A percentile compares a stretch with the other conserved stretches of the same genome.
Conservation (phyloP, 208 protist species). For the Zelonia costaricensis region DNA sequence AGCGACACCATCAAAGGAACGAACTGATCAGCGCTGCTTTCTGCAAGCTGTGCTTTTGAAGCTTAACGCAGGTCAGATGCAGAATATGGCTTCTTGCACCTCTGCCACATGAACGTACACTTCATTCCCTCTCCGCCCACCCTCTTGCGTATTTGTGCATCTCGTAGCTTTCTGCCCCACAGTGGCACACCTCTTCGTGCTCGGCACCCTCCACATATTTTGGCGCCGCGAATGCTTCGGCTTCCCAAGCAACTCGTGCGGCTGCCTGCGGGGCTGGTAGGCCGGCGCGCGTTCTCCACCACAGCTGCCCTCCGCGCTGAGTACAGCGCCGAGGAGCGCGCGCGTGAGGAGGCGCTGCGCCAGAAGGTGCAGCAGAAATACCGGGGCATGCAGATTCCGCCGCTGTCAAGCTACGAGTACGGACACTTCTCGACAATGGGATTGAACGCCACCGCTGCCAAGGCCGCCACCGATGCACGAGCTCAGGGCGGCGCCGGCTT, state of each 20-base stretch:
- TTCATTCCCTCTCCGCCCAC: neutral
- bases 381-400: conserved; percentile 48
- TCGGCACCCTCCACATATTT: neutral
- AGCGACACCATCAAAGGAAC: too few relatives aligned
- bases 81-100: too few relatives aligned
- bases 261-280: neutral
- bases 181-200: neutral
- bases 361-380: conserved; percentile 54
- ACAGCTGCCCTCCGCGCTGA: conserved; percentile 18
- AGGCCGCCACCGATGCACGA: conserved; percentile 23
- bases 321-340: conserved; percentile 26
- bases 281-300: conserved; percentile 12
- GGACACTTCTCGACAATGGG: conserved; percentile 57
- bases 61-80: too few relatives aligned
- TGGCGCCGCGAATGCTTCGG: conserved; percentile 5
- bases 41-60: too few relatives aligned
- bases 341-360: conserved; percentile 52
- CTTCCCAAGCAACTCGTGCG: neutral
- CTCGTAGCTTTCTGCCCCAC: neutral
- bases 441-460: conserved; percentile 24
- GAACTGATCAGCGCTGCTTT: too few relatives aligned
- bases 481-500: conserved; percentile 2
- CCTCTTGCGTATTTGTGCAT: too few relatives aligned
- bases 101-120: neutral
- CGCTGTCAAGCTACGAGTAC: conserved; percentile 49